Percentiles rank a stretch among this genome's conserved stretches.
phyloP scores from a whole-genome alignment of 2,329 filamentous ascomycete species.

The Colletotrichum siamense region DNA sequence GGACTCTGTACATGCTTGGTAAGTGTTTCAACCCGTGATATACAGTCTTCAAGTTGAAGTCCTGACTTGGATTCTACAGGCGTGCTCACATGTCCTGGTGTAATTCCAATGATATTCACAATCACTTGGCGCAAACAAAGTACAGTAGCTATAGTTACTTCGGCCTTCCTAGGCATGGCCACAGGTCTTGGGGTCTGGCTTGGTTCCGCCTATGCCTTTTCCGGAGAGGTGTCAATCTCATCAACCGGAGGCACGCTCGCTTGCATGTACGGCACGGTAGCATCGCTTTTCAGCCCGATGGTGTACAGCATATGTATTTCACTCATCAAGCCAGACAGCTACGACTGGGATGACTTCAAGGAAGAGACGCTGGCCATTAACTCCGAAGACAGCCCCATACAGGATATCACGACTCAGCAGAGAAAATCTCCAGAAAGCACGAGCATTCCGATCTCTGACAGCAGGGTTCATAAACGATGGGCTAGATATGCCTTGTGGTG shows the following conservation, averaged over 20 bases:
- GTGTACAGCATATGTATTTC: constrained; percentile 54
- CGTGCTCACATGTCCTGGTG: background rate
- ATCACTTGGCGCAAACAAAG: constrained; percentile 40
- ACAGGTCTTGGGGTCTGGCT: constrained; percentile 60
- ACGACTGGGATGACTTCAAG: constrained; percentile 42
- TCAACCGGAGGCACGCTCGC: constrained; percentile 55
- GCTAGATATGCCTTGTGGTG: constrained; percentile 48
- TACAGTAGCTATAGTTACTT: constrained; percentile 52
- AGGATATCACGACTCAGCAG: background rate
- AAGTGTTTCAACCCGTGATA: constrained; percentile 50
- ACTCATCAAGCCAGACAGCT: constrained; percentile 45
- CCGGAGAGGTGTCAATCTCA: constrained; percentile 51
- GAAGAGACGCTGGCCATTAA: constrained; percentile 46
- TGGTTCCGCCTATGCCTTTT: constrained; percentile 48
- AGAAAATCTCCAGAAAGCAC: background rate
- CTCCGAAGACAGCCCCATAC: background rate
- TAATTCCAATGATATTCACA: background rate
- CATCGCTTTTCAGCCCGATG: constrained; percentile 46
- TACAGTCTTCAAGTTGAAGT: background rate
- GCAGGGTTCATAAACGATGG: constrained; percentile 48
- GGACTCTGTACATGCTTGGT: constrained; percentile 61
- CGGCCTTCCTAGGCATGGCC: constrained; percentile 53
- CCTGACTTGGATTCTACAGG: background rate
- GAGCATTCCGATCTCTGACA: background rate
- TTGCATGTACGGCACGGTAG: constrained; percentile 58